A percentile compares a stretch with the other conserved stretches of the same genome.
Conservation (phyloP, 108 stramenopile genomes). For the Cyclotella kingstonii region DNA sequence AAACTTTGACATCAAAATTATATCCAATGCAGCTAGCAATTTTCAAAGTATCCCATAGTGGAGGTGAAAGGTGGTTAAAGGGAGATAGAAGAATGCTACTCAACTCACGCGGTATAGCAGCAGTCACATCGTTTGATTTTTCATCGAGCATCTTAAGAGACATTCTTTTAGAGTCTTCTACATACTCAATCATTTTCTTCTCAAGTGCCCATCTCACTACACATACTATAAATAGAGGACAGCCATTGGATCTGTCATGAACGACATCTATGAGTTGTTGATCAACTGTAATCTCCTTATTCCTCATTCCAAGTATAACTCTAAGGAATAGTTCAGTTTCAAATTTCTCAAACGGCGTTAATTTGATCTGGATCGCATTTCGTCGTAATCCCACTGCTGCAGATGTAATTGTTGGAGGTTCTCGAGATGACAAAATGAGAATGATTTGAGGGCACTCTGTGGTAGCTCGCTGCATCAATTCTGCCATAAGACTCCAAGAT, state of each 20-base stretch:
- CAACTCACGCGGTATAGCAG: slow-evolving; percentile 44
- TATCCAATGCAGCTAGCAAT: slow-evolving; percentile 57
- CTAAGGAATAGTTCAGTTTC: slow-evolving; percentile 43
- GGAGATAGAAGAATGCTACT: slow-evolving; percentile 46
- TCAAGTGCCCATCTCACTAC: slow-evolving; percentile 47
- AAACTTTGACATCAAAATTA: slow-evolving; percentile 46
- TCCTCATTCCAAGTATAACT: slow-evolving; percentile 25
- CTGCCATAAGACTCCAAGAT: slow-evolving; percentile 47
- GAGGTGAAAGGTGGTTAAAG: slow-evolving; percentile 44
- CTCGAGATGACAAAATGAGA: slow-evolving; percentile 43
- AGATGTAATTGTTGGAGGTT: slow-evolving; percentile 43
- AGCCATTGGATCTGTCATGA: slow-evolving; percentile 48
- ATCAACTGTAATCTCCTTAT: slow-evolving; percentile 30
- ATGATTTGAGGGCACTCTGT: slow-evolving; percentile 41
- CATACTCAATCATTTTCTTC: slow-evolving; percentile 43
- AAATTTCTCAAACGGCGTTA: slow-evolving; percentile 42
- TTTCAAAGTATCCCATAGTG: slow-evolving; percentile 50
- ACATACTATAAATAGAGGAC: slow-evolving; percentile 46
- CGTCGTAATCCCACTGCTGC: slow-evolving; percentile 26
- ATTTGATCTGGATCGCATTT: slow-evolving; percentile 42
- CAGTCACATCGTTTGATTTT: slow-evolving; percentile 43
- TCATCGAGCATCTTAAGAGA: slow-evolving; percentile 39
- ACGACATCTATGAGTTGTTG: slow-evolving; percentile 40
- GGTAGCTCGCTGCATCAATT: slow-evolving; percentile 40
- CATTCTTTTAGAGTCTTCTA: slow-evolving; percentile 42